A percentile compares a stretch with the other conserved stretches of the same genome.
These are phyloP conservation scores for Euphorbia corollata DNA, from an alignment of 441 rosid genomes.

Conservation along the genomic window DNA sequence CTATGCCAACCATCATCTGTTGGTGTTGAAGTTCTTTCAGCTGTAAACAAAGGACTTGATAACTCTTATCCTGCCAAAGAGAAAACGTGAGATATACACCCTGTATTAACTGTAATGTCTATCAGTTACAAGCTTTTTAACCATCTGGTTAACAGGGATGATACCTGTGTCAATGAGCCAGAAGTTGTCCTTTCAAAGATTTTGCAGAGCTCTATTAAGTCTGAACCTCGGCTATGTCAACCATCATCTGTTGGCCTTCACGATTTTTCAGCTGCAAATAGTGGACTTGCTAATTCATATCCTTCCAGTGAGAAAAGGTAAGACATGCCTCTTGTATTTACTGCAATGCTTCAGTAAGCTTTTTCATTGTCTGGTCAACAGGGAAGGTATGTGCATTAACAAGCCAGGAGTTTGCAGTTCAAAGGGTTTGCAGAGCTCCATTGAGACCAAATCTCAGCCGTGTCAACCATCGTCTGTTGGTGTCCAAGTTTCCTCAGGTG, in stretches of 20 bases:
- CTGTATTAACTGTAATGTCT: constrained; percentile 7
- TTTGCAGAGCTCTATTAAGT: constrained; percentile 30
- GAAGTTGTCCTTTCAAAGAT: constrained; percentile 27
- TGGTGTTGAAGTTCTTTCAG: constrained; percentile 26
- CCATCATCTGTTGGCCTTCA: constrained; percentile 27
- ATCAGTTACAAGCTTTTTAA: background rate
- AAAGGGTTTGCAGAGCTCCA: constrained; percentile 29
- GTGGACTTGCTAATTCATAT: constrained; percentile 23
- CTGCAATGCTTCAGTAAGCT: constrained; percentile 8
- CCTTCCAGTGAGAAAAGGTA: constrained; percentile 33
- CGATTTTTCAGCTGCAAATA: constrained; percentile 23
- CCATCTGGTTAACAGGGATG: constrained; percentile 20
- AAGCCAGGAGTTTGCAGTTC: constrained; percentile 34
- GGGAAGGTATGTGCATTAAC: constrained; percentile 24
- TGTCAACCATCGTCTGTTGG: constrained; percentile 26
- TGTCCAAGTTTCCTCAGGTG: constrained; percentile 25
- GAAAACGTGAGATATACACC: constrained; percentile 28
- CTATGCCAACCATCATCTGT: constrained; percentile 25
- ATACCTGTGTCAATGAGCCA: constrained; percentile 18
- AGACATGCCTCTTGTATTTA: constrained; percentile 10
- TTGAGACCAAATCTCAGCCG: constrained; percentile 24
- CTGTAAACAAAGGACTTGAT: constrained; percentile 24
- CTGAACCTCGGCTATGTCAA: constrained; percentile 23
- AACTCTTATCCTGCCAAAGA: constrained; percentile 19
- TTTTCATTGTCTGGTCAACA: background rate